Evolutionary conservation across 352 stramenopile genomes (phyloP).

Genomic region (Sclerospora graminicola): DNA sequence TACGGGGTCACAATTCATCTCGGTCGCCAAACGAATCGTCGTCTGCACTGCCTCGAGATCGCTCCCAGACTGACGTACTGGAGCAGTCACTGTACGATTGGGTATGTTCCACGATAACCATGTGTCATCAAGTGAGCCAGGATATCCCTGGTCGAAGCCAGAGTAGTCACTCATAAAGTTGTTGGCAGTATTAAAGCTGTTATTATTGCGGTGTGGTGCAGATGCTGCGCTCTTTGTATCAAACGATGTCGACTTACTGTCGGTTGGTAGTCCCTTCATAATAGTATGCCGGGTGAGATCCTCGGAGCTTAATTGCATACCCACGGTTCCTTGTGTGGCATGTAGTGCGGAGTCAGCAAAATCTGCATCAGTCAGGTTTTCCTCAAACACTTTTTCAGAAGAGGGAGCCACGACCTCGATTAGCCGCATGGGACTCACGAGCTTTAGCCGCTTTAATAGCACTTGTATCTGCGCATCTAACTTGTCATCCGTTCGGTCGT

Average conservation of each 20-base stretch:
- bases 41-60: constrained; percentile 52
- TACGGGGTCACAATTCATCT: constrained; percentile 52
- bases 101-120: constrained; percentile 40
- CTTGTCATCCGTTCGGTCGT: constrained; percentile 34
- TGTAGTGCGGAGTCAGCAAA: constrained; percentile 57
- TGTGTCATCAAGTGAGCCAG: constrained; percentile 24
- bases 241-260: constrained; percentile 6
- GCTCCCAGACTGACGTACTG: constrained; percentile 18
- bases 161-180: constrained; percentile 12
- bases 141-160: constrained; percentile 19
- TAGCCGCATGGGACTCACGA: constrained; percentile 31
- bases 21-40: constrained; percentile 44
- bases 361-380: constrained; percentile 50
- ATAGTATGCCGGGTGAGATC: constrained; percentile 10
- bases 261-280: neutral
- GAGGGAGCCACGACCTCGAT: constrained; percentile 40
- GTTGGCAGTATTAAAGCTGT: neutral
- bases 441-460: constrained; percentile 42
- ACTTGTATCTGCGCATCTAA: constrained; percentile 43
- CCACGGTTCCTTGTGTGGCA: constrained; percentile 23
- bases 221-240: constrained; percentile 1
- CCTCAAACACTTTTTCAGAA: constrained; percentile 36
- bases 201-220: constrained; percentile 7
- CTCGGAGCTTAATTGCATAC: constrained; percentile 22
- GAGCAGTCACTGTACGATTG: constrained; percentile 13